A percentile compares a stretch with the other conserved stretches of the same genome.
These are phyloP conservation scores for Verticillium isaacii DNA, from an alignment of 2,329 filamentous ascomycete genomes.

Conservation along the genomic window DNA sequence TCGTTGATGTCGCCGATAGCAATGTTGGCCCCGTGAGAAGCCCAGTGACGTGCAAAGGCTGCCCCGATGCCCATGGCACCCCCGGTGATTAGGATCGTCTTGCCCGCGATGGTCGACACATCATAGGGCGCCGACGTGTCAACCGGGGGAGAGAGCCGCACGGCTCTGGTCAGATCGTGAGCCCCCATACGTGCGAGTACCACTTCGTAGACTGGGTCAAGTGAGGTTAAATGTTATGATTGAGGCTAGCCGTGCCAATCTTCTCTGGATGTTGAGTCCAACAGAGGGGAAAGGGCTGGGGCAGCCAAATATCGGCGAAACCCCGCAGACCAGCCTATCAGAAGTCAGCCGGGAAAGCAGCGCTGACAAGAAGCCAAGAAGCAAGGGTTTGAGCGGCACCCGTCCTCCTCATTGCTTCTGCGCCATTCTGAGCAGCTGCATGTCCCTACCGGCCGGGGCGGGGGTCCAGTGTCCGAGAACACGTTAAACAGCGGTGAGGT, in stretches of 20 bases:
- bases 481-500: not conserved
- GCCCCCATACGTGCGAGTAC: constrained; percentile 7
- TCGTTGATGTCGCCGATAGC: constrained; percentile 61
- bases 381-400: not conserved
- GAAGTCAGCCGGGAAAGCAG: not conserved
- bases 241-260: not conserved
- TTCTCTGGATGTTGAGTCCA: not conserved
- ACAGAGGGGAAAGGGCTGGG: not conserved
- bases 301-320: not conserved
- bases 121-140: constrained; percentile 40
- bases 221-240: not conserved
- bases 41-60: constrained; percentile 49
- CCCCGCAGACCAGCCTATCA: not conserved
- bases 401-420: not conserved
- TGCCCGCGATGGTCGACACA: constrained; percentile 39
- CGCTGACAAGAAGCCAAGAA: not conserved
- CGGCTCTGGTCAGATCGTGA: constrained; percentile 8
- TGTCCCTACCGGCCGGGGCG: not conserved
- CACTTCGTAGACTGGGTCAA: not conserved
- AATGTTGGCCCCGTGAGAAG: constrained; percentile 51
- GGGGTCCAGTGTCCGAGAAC: not conserved
- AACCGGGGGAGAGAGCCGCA: constrained; percentile 34
- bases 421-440: not conserved
- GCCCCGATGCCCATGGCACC: constrained; percentile 58
- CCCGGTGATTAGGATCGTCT: constrained; percentile 60